Conservation (phyloP, 768 basidiomycete genomes). For the Galerina sulciceps region DNA sequence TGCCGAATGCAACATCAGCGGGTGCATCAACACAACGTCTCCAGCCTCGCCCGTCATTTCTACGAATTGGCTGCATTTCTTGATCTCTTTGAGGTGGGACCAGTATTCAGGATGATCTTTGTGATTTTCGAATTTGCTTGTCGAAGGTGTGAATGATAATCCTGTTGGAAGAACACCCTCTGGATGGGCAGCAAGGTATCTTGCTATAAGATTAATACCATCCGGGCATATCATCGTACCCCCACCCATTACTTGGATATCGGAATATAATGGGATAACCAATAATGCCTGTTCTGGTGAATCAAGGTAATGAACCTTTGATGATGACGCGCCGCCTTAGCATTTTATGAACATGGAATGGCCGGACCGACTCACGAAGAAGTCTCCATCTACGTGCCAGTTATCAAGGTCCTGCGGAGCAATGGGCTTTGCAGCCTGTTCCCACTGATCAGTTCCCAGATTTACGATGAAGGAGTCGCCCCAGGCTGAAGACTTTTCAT, state of each 20-base stretch:
- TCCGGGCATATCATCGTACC: constrained; percentile 66
- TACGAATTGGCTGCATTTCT: constrained; percentile 46
- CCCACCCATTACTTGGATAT: constrained; percentile 58
- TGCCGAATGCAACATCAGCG: constrained; percentile 68
- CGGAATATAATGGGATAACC: constrained; percentile 63
- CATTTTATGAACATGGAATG: background rate
- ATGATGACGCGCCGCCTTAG: background rate
- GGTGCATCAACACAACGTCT: constrained; percentile 69
- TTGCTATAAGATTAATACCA: constrained; percentile 52
- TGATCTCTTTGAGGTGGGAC: constrained; percentile 47
- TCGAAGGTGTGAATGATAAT: constrained; percentile 51
- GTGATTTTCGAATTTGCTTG: constrained; percentile 35
- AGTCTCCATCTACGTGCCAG: constrained; percentile 70
- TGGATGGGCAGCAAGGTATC: constrained; percentile 54
- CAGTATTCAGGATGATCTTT: constrained; percentile 47
- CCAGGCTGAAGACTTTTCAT: constrained; percentile 52
- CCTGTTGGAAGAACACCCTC: constrained; percentile 53
- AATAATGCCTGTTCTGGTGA: constrained; percentile 69
- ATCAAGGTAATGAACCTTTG: constrained; percentile 61
- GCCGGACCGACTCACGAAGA: constrained; percentile 43
- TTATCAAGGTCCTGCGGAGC: constrained; percentile 54
- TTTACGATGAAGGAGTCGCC: constrained; percentile 69
- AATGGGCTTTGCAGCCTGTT: constrained; percentile 29
- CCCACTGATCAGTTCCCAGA: constrained; percentile 51
- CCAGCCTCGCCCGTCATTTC: constrained; percentile 64